Percentiles rank a stretch among this genome's conserved stretches.
These are phyloP conservation scores for Sporisorium scitamineum DNA, from an alignment of 1,284 basidiomycete genomes.

Conservation along the genomic window DNA sequence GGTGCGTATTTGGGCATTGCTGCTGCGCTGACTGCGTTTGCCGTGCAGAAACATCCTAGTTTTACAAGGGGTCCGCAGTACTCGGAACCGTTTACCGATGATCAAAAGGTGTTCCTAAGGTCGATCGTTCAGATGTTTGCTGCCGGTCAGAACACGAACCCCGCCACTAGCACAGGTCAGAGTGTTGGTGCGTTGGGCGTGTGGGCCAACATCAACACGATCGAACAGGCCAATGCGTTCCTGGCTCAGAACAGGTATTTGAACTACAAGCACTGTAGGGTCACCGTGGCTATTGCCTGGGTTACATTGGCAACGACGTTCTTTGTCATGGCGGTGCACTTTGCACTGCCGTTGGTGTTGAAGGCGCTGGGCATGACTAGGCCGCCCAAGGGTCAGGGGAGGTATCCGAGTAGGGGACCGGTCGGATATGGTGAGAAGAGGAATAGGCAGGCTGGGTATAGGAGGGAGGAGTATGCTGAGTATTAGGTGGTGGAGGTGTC, in stretches of 20 bases:
- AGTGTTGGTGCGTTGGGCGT: constrained; percentile 14
- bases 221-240: constrained; percentile 49
- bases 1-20: constrained; percentile 55
- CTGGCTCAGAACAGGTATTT: constrained; percentile 44
- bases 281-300: constrained; percentile 55
- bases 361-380: constrained; percentile 54
- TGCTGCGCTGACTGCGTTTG: constrained; percentile 48
- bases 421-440: constrained; percentile 37
- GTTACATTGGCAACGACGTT: constrained; percentile 53
- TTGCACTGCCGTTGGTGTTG: constrained; percentile 51
- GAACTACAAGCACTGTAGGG: constrained; percentile 50
- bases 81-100: constrained; percentile 43
- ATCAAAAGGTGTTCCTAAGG: constrained; percentile 41
- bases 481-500: constrained; percentile 7
- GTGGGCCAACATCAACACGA: constrained; percentile 41
- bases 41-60: constrained; percentile 36
- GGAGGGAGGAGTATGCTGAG: constrained; percentile 22
- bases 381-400: constrained; percentile 36
- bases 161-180: constrained; percentile 36
- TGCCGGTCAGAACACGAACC: constrained; percentile 21
- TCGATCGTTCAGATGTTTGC: constrained; percentile 41
- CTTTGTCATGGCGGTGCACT: constrained; percentile 63
- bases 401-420: constrained; percentile 7
- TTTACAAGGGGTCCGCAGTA: constrained; percentile 38
- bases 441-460: constrained; percentile 16